These are phyloP conservation scores for Curvularia sp. DNA, from an alignment of 2,329 filamentous ascomycete species.

Conservation along the genomic window DNA sequence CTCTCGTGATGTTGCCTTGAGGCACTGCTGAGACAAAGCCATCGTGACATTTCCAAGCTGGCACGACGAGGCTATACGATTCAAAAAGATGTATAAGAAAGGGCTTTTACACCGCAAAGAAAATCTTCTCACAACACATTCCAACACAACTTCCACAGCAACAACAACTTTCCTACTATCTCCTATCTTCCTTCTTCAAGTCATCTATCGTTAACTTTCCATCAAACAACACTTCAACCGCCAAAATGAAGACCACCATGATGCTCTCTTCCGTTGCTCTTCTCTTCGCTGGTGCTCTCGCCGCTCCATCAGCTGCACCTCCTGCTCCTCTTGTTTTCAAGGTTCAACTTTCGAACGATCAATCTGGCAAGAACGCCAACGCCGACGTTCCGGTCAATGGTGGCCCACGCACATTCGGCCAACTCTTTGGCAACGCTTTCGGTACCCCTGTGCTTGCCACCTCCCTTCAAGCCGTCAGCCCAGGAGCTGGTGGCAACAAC, in stretches of 20 bases:
- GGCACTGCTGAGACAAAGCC: conserved; percentile 5
- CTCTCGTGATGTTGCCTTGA: neutral
- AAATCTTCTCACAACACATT: conserved; percentile 8
- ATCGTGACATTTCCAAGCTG: neutral
- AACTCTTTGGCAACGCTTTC: conserved; percentile 9
- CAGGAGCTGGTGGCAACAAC: conserved; percentile 10
- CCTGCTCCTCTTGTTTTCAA: conserved; percentile 1
- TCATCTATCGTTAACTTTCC: neutral
- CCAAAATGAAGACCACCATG: conserved; percentile 15
- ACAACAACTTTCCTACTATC: conserved; percentile 8
- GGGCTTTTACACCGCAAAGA: neutral
- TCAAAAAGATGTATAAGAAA: conserved; percentile 11
- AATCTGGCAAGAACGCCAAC: conserved; percentile 7
- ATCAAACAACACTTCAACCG: neutral
- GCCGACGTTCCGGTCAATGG: conserved; percentile 10
- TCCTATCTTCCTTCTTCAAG: neutral
- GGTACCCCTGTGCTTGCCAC: conserved; percentile 8
- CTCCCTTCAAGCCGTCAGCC: conserved; percentile 14
- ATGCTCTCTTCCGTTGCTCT: conserved; percentile 6
- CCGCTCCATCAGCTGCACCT: conserved; percentile 8
- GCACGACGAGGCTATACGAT: neutral
- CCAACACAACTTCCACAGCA: conserved; percentile 2
- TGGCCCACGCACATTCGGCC: conserved; percentile 4
- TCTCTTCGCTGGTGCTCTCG: conserved; percentile 9
- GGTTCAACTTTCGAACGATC: conserved; percentile 13